Evolutionary conservation across 2,329 filamentous ascomycete genomes (phyloP), one percentile per base, ranked within the genome.

Genomic region (Teratosphaeria pseudoeucalypti): DNA sequence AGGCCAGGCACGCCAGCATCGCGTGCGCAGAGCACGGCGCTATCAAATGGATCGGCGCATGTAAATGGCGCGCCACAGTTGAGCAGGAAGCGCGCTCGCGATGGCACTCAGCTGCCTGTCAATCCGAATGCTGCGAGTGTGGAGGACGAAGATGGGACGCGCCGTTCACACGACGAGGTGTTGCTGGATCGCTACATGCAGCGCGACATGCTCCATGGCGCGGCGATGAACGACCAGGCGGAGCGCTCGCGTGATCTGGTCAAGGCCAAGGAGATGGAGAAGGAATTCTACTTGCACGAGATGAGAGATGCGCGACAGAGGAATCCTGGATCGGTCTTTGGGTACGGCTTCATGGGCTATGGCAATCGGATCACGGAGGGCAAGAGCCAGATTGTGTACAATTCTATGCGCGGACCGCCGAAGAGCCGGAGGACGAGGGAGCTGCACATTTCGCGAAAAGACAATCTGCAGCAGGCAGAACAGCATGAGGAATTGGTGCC

Each of bases 401-500:
- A 92, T 26, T 77, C 79, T 47, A 84, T 89, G 66, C 88, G 90
- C 71, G 85, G 84, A 63, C 85, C 88, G 58, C 86, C 88, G 0
- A 92, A 90, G 43, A 87, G 87, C 67, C 85, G 89, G 65, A 85
- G 86, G 66, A 88, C 90, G 12, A 83, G 85, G 34, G 80, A 86
- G 62, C 75, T 95, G 56, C 88, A 87, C 64, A 83, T 92, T 64
- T 82, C 84, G 66, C 85, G 89, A 68, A 90, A 90, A 72, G 90
- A 96, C 65, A 82, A 92, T 78, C 82, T 85, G 63, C 84, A 86
- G 66, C 94, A 97, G 76, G 90, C 90, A 27, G 92, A 97, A 67
- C 88, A 92, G 71, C 81, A 90, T 57, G 94, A 99, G 73, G 90
- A 96, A 71, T 78, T 99, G 58, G 89, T 97, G 1, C 94, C 94